phyloP scores from a whole-genome alignment of 257 asterid species.

The Solanum megistacrolobum region DNA sequence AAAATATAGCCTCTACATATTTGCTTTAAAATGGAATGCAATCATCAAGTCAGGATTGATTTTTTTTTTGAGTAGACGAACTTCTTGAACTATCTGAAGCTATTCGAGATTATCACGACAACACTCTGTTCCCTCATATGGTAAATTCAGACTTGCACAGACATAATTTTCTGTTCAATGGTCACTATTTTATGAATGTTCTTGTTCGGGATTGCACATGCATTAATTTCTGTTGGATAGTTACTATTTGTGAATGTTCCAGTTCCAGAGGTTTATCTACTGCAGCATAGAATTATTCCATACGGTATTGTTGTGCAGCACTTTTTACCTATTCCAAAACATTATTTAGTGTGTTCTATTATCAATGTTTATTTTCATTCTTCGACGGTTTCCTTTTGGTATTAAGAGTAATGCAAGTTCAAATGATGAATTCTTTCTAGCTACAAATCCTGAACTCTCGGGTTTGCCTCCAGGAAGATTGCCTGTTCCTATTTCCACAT shows the following conservation, averaged over 20 bases:
- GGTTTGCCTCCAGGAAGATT: conserved; percentile 85
- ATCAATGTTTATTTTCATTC: not conserved
- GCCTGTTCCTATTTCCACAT: conserved; percentile 28
- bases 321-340: not conserved
- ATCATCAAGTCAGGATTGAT: not conserved
- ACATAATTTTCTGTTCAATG: not conserved
- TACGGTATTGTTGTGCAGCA: not conserved
- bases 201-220: not conserved
- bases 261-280: not conserved
- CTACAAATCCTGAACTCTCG: conserved; percentile 55
- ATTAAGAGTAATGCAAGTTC: conserved; percentile 78
- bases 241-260: not conserved
- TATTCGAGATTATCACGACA: conserved; percentile 79
- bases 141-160: conserved; percentile 25
- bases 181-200: not conserved
- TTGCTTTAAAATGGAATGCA: not conserved
- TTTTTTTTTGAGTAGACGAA: conserved; percentile 33
- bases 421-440: conserved; percentile 72
- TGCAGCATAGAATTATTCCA: not conserved
- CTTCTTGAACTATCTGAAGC: conserved; percentile 93
- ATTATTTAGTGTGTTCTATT: not conserved
- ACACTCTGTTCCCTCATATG: conserved; percentile 71
- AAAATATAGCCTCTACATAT: not conserved
- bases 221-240: not conserved
- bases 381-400: conserved; percentile 5